Evolutionary conservation across 164 flowering plant species (phyloP).

Genomic region (Protea cynaroides): DNA sequence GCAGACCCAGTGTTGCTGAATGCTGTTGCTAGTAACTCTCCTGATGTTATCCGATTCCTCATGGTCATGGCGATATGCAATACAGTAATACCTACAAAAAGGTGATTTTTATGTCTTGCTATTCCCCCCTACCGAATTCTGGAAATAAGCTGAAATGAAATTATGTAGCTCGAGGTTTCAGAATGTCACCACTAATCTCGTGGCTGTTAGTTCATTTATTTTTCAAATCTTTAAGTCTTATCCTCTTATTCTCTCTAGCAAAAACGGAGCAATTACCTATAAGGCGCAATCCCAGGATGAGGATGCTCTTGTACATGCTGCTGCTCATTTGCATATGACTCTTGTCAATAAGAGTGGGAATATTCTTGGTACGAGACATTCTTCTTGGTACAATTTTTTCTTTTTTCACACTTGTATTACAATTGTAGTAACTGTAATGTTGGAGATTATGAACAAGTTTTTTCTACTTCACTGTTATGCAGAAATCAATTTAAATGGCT

Average conservation of each 20-base stretch:
- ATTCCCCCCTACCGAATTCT: not conserved
- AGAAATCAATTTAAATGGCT: conserved; percentile 71
- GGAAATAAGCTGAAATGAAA: not conserved
- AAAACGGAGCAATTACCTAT: conserved; percentile 62
- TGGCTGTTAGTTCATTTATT: not conserved
- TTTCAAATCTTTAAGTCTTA: not conserved
- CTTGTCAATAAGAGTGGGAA: conserved; percentile 56
- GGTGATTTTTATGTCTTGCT: conserved; percentile 34
- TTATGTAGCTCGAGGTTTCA: not conserved
- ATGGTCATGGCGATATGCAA: conserved; percentile 93
- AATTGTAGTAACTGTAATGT: not conserved
- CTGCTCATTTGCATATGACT: conserved; percentile 80
- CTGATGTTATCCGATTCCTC: conserved; percentile 72
- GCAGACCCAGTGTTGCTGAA: conserved; percentile 67
- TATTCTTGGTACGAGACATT: conserved; percentile 51
- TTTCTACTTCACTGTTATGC: conserved; percentile 22
- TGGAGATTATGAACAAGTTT: conserved; percentile 11
- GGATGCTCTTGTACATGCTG: conserved; percentile 98
- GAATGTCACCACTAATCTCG: not conserved
- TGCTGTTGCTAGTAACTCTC: conserved; percentile 56
- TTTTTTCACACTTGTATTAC: not conserved
- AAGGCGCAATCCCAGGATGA: conserved; percentile 99
- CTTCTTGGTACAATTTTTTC: not conserved
- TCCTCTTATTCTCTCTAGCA: conserved; percentile 33
- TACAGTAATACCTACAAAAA: conserved; percentile 78